These are phyloP conservation scores for Beverwykella pulmonaria DNA, from an alignment of 495 filamentous ascomycete species.

Conservation along the genomic window DNA sequence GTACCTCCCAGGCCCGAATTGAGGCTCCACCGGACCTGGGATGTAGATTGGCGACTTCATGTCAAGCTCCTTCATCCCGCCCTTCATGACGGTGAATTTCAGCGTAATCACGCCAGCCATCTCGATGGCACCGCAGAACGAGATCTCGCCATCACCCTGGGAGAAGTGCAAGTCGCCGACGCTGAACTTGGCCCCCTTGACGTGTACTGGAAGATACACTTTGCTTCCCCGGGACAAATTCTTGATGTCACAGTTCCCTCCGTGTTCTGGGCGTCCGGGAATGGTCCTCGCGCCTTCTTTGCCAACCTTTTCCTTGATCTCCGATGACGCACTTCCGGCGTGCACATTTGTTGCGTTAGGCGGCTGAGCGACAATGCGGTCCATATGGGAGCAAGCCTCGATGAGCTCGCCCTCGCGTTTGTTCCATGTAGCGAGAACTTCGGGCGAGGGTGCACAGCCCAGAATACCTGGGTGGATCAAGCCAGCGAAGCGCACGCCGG, in stretches of 20 bases:
- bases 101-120: constrained; percentile 94
- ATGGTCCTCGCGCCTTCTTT: constrained; percentile 88
- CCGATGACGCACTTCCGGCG: constrained; percentile 65
- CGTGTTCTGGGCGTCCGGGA: constrained; percentile 72
- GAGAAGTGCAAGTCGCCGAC: constrained; percentile 93
- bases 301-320: constrained; percentile 72
- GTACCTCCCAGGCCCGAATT: constrained; percentile 82
- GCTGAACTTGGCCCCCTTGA: constrained; percentile 85
- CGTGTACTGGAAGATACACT: constrained; percentile 85
- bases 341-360: constrained; percentile 73
- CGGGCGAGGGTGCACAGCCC: constrained; percentile 80
- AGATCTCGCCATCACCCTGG: constrained; percentile 91
- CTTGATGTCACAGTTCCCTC: constrained; percentile 77
- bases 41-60: constrained; percentile 89
- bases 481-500: constrained; percentile 49
- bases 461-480: constrained; percentile 94
- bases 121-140: constrained; percentile 95
- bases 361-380: constrained; percentile 78
- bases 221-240: constrained; percentile 84
- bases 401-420: constrained; percentile 79
- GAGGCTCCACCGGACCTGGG: constrained; percentile 88
- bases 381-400: constrained; percentile 61
- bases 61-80: constrained; percentile 72
- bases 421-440: constrained; percentile 76
- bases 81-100: constrained; percentile 87